Conservation (phyloP, 179 eudicot species). For the Beta macrorhiza region DNA sequence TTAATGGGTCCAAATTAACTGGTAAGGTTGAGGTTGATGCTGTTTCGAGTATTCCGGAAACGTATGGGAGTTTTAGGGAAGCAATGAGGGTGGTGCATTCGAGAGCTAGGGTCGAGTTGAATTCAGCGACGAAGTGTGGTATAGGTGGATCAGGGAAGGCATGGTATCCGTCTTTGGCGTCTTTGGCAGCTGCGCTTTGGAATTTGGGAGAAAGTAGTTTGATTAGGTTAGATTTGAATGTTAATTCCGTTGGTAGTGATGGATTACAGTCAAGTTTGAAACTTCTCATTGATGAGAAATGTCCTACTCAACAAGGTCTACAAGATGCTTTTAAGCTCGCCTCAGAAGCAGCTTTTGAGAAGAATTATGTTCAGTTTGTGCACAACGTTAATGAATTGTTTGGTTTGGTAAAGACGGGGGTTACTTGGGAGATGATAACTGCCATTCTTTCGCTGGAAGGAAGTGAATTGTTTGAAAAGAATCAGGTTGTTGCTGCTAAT, state of each 20-base stretch:
- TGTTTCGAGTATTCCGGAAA: constrained; percentile 49
- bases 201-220: constrained; percentile 55
- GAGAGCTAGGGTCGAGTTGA: constrained; percentile 50
- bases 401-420: constrained; percentile 38
- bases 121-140: constrained; percentile 37
- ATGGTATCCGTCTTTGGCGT: constrained; percentile 33
- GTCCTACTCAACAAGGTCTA: constrained; percentile 39
- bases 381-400: constrained; percentile 48
- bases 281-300: constrained; percentile 34
- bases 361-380: constrained; percentile 47
- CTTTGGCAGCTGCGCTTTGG: constrained; percentile 40
- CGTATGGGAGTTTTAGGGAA: constrained; percentile 66
- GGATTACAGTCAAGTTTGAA: constrained; percentile 35
- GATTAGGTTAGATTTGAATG: constrained; percentile 36
- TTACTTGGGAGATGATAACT: constrained; percentile 66
- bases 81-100: constrained; percentile 52
- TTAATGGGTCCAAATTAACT: constrained; percentile 74
- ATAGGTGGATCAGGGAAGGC: constrained; percentile 34
- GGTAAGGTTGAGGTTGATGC: constrained; percentile 42
- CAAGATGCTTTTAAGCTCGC: constrained; percentile 30
- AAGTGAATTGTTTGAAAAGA: constrained; percentile 35
- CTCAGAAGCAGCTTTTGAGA: constrained; percentile 35
- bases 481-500: constrained; percentile 18
- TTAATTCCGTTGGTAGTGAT: constrained; percentile 37
- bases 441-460: constrained; percentile 63